These are phyloP conservation scores for Hyaloscypha hepaticicola DNA, from an alignment of 495 filamentous ascomycete species.

Conservation along the genomic window DNA sequence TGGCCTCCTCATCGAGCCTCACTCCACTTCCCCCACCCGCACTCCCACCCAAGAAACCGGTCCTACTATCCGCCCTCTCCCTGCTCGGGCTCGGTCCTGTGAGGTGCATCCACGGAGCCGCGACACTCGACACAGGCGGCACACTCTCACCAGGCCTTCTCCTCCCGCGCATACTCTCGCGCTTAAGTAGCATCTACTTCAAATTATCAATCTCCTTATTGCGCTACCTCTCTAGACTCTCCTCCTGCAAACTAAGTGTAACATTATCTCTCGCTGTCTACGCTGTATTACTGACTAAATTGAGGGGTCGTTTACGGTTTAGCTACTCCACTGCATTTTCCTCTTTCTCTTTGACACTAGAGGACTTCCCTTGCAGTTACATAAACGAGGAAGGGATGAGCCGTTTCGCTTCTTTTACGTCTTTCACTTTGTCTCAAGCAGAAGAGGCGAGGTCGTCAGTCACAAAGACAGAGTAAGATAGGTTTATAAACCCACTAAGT, in stretches of 20 bases:
- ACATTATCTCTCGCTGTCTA: slow-evolving; percentile 6
- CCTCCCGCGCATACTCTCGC: slow-evolving; percentile 39
- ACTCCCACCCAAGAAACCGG: background rate
- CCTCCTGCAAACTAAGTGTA: slow-evolving; percentile 18
- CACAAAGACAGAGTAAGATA: slow-evolving; percentile 71
- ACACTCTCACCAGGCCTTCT: slow-evolving; percentile 31
- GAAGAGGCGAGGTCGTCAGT: slow-evolving; percentile 59
- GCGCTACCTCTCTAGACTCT: slow-evolving; percentile 25
- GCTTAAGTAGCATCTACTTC: slow-evolving; percentile 36
- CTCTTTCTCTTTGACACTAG: slow-evolving; percentile 15
- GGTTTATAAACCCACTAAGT: slow-evolving; percentile 67
- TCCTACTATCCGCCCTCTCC: background rate
- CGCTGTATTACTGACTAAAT: slow-evolving; percentile 15
- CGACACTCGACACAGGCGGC: slow-evolving; percentile 1
- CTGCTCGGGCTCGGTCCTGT: slow-evolving; percentile 16
- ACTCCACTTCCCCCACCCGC: background rate
- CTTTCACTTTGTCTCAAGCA: slow-evolving; percentile 56
- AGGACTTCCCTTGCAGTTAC: background rate
- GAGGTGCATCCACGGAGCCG: slow-evolving; percentile 5
- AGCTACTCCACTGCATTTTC: slow-evolving; percentile 16
- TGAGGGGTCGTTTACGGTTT: slow-evolving; percentile 22
- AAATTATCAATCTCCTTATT: slow-evolving; percentile 39
- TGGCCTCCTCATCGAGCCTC: slow-evolving; percentile 30
- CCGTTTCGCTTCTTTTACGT: slow-evolving; percentile 61
- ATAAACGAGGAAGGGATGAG: slow-evolving; percentile 46